Evolutionary conservation across 495 filamentous ascomycete species (phyloP), one percentile per base, ranked within the genome.

Genomic region (Chaetomium tenue): DNA sequence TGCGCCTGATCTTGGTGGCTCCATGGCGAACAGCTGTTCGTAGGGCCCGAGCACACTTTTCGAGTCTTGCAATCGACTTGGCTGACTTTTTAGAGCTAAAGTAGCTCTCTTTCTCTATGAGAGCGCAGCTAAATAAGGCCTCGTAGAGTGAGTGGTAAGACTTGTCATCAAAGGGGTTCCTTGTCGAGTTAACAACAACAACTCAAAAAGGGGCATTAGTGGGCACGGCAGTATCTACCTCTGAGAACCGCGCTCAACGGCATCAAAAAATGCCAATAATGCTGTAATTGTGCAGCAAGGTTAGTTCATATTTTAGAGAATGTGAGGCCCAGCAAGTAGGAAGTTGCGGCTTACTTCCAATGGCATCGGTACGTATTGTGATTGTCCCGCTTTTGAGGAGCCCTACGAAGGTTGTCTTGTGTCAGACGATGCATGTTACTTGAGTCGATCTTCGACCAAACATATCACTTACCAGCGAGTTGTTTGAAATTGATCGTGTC

Each of bases 141-240:
- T 97, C 92, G 65, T 88, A 92, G 30, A 97, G 86, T 54, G 83
- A 83, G 69, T 95, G 90, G 69, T 89, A 96, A 20, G 83, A 84
- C 67, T 89, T 90, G 71, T 96, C 92, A 55, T 83, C 86, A 26
- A 81, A 70, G 3, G 64, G 67, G 26, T 70, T 70, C 40, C 65
- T 72, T 40, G 28, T n/a, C 53, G 16, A 40, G 70, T 74, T 40
- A 51, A 66, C 48, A 44, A 37, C 22, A 44, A 37, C 22, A 64
- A 3, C 33, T 5, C 13, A 23, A 58, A 46, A 30, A 37, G 55
- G 54, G 25, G 44, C 13, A 2, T 26, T 1, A 22, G 3, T 15
- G 7, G 12, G 8, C 40, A 46, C 11, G 12, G 66, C 61, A 40
- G 37, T 64, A 60, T 23, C 53, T 68, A 60, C 26, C 53, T 68